These are phyloP conservation scores for Boletus eberwhitei DNA, from an alignment of 768 basidiomycete species.

Conservation along the genomic window DNA sequence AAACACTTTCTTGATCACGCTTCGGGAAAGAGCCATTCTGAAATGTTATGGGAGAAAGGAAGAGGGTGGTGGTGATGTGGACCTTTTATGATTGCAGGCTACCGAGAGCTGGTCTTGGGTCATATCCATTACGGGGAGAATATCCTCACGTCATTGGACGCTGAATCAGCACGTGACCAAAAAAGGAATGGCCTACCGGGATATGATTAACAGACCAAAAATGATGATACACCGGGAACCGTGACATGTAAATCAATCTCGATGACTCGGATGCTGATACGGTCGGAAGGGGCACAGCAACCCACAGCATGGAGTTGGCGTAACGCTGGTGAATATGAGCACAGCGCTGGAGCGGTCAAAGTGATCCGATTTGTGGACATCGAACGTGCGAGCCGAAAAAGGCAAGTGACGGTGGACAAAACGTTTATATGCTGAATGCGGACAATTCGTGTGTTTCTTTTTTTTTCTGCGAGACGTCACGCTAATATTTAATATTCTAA, in stretches of 20 bases:
- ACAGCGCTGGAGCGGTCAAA: too few relatives aligned
- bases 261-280: too few relatives aligned
- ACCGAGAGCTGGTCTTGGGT: too few relatives aligned
- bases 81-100: background rate
- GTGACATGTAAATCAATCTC: too few relatives aligned
- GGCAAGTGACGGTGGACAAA: conserved; percentile 13
- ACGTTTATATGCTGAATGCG: conserved; percentile 17
- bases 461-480: background rate
- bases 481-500: background rate
- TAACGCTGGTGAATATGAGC: too few relatives aligned
- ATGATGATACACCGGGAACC: too few relatives aligned
- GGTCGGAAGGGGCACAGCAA: too few relatives aligned
- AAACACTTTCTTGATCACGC: conserved; percentile 72
- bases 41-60: background rate
- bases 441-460: background rate
- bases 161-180: background rate
- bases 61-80: background rate
- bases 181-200: too few relatives aligned
- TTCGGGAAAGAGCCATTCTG: conserved; percentile 50
- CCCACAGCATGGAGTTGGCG: too few relatives aligned
- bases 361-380: too few relatives aligned
- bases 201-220: too few relatives aligned
- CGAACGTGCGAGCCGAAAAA: conserved; percentile 29
- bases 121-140: background rate
- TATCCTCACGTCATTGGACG: background rate